Evolutionary conservation across 306 rosid species (phyloP).

Genomic region (Leucaena leucocephala): DNA sequence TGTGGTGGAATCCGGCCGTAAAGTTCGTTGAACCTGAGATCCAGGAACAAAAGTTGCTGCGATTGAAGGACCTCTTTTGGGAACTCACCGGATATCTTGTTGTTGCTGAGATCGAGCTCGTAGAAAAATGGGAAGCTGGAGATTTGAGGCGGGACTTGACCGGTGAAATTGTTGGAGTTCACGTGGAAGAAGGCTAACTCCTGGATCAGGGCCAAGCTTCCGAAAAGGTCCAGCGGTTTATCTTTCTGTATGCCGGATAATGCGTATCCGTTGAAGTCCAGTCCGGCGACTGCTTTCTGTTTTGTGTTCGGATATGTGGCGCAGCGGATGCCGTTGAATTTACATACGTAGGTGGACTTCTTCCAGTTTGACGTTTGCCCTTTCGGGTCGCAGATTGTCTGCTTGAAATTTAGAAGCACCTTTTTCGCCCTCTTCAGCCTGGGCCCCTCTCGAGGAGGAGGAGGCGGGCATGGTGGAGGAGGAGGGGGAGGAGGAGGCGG

Average conservation of each 20-base stretch:
- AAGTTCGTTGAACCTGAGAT: slow-evolving; percentile 62
- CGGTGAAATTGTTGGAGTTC: slow-evolving; percentile 67
- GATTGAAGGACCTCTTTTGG: slow-evolving; percentile 43
- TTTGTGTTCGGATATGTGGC: background rate
- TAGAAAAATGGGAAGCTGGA: slow-evolving; percentile 28
- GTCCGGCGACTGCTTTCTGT: slow-evolving; percentile 37
- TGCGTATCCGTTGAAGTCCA: slow-evolving; percentile 45
- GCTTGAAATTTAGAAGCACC: background rate
- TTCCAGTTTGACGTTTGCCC: slow-evolving; percentile 24
- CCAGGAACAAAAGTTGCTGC: slow-evolving; percentile 51
- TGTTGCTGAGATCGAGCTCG: slow-evolving; percentile 85
- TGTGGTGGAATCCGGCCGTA: slow-evolving; percentile 40
- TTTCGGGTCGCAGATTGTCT: background rate
- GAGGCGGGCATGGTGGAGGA: background rate
- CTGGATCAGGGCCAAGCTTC: slow-evolving; percentile 33
- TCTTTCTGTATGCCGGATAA: background rate
- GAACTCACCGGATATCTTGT: slow-evolving; percentile 40
- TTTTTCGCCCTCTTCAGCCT: background rate
- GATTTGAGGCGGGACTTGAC: slow-evolving; percentile 15
- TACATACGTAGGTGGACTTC: background rate
- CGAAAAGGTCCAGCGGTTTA: background rate
- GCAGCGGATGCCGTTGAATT: slow-evolving; percentile 35
- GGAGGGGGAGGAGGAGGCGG: background rate
- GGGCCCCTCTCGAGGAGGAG: background rate
- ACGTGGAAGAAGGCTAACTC: slow-evolving; percentile 61